Evolutionary conservation across 352 stramenopile species (phyloP), one percentile per base, ranked within the genome.

Genomic region (Phytophthora sp.): DNA sequence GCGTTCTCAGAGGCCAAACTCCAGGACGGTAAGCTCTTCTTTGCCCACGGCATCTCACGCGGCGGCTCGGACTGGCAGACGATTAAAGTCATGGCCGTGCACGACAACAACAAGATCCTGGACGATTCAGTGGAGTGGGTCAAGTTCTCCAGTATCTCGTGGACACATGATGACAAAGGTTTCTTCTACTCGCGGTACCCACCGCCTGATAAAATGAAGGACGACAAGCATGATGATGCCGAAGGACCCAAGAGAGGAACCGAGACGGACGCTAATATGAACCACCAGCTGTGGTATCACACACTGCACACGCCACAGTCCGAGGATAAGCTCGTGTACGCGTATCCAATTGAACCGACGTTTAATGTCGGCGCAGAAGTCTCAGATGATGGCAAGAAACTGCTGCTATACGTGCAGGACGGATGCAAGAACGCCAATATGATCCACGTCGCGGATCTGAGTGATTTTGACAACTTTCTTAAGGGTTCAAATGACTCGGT

Each of bases 381-480:
- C 35, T 88, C 88, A 35, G 85, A 93, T 45, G 85, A 94, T 38
- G 87, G 88, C 64, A 85, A 89, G 62, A 87, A 77, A 52, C 61
- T 96, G 31, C 51, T 96, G 29, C 62, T 96, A 30, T 90, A 76
- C 49, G 72, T 96, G 20, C 79, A 84, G 57, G 88, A 97, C 49
- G 86, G 86, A 38, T 97, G 88, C 81, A 95, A 95, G 75, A 94
- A 93, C 51, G 88, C 91, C 45, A 96, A 96, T 64, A 93, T 91
- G 87, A 67, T 97, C 23, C 89, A 93, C 47, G 52, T 92, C 8
- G 82, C 83, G n/a, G 68, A 89, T 29, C 47, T 92, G 21, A 63
- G 51, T 12, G 70, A 66, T 31, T 91, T 92, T 64, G 70, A 78
- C 0, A 59, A 57, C 15, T 91, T 87, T 54, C 53, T 87, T 18